phyloP scores from a whole-genome alignment of 345 rosid genomes.

The Eucalyptus polyanthemos region DNA sequence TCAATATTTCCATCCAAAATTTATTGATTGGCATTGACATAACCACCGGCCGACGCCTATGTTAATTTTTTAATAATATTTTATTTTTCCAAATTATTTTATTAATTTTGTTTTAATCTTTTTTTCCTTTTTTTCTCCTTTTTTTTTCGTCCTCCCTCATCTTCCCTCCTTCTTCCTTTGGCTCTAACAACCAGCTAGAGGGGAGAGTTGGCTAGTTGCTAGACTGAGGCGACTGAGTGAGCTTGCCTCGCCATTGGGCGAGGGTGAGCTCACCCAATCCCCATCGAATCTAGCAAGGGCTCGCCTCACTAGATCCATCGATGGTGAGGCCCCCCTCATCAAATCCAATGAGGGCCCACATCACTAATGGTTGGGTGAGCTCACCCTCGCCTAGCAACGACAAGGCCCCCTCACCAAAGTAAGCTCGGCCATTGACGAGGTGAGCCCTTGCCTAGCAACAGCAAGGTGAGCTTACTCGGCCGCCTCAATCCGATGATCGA shows the following conservation, averaged over 20 bases:
- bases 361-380: fast-evolving
- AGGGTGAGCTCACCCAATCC: fast-evolving
- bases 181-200: fast-evolving
- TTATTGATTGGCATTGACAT: fast-evolving
- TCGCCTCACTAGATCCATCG: fast-evolving
- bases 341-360: too few relatives aligned
- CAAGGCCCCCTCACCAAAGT: too few relatives aligned
- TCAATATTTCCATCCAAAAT: too few relatives aligned
- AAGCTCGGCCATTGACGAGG: fast-evolving
- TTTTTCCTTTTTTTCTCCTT: fast-evolving
- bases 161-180: too few relatives aligned
- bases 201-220: fast-evolving
- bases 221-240: fast-evolving
- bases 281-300: fast-evolving
- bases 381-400: fast-evolving
- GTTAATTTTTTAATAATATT: too few relatives aligned
- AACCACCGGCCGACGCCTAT: fast-evolving
- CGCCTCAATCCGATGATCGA: fast-evolving
- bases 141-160: fast-evolving
- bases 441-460: too few relatives aligned
- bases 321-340: too few relatives aligned
- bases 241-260: too few relatives aligned
- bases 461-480: fast-evolving
- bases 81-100: too few relatives aligned
- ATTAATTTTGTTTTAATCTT: too few relatives aligned